phyloP scores from a whole-genome alignment of 2,329 filamentous ascomycete species.

The Orbilia brochopaga region DNA sequence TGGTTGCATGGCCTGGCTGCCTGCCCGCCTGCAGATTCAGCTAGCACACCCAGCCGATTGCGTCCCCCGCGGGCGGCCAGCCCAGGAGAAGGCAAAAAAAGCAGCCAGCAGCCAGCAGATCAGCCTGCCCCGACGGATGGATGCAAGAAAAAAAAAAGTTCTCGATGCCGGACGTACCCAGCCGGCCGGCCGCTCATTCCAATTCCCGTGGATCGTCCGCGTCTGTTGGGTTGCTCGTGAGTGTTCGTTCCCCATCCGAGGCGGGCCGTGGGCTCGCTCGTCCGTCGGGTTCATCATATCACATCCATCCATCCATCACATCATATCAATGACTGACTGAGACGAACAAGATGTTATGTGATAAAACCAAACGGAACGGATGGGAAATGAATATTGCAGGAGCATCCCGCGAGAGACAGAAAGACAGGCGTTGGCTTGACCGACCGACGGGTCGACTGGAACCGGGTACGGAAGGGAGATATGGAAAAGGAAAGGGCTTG shows the following conservation, averaged over 20 bases:
- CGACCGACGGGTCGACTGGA: background rate
- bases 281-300: background rate
- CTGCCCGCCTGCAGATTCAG: slow-evolving; percentile 46
- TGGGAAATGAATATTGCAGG: background rate
- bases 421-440: background rate
- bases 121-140: background rate
- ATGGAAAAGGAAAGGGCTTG: background rate
- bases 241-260: slow-evolving; percentile 39
- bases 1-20: slow-evolving; percentile 25
- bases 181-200: slow-evolving; percentile 2
- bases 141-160: too few relatives aligned
- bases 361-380: background rate
- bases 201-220: slow-evolving; percentile 19
- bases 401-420: background rate
- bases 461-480: background rate
- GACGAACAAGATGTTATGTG: too few relatives aligned
- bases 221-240: too few relatives aligned
- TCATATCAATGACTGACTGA: slow-evolving; percentile 27
- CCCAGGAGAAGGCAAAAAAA: background rate
- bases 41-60: slow-evolving; percentile 17
- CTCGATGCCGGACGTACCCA: background rate
- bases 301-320: background rate
- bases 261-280: slow-evolving; percentile 13
- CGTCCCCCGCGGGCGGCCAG: background rate
- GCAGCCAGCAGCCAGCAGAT: background rate